These are phyloP conservation scores for Xerocomus spinulosus DNA, from an alignment of 768 basidiomycete species.

Conservation along the genomic window DNA sequence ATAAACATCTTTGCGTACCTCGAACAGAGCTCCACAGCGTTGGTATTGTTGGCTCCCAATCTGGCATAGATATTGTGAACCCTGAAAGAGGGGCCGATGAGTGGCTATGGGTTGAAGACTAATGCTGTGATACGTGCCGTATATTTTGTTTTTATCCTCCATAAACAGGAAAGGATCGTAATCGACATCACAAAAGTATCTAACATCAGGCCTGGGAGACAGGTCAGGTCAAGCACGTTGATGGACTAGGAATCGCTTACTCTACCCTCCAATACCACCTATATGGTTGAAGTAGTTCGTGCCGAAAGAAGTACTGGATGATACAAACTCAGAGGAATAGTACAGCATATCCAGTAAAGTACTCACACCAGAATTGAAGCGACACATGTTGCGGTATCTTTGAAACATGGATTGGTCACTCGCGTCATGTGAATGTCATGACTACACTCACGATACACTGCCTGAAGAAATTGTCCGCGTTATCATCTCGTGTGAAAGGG, in stretches of 20 bases:
- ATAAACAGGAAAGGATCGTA: slow-evolving; percentile 52
- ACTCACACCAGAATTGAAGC: slow-evolving; percentile 65
- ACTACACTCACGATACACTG: slow-evolving; percentile 39
- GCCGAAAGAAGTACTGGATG: slow-evolving; percentile 50
- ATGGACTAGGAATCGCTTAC: slow-evolving; percentile 26
- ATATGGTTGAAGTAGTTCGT: slow-evolving; percentile 48
- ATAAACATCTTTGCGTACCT: slow-evolving; percentile 36
- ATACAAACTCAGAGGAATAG: slow-evolving; percentile 6
- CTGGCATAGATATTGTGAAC: slow-evolving; percentile 62
- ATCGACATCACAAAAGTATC: slow-evolving; percentile 52
- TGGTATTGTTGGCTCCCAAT: slow-evolving; percentile 59
- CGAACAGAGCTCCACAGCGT: slow-evolving; percentile 59
- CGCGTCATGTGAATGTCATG: neutral
- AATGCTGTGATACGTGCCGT: slow-evolving; percentile 33
- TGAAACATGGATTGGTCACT: neutral
- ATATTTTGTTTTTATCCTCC: slow-evolving; percentile 49
- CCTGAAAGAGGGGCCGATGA: slow-evolving; percentile 26
- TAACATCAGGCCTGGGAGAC: slow-evolving; percentile 40
- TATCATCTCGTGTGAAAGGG: slow-evolving; percentile 1
- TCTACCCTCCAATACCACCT: slow-evolving; percentile 64
- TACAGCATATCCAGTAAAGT: neutral
- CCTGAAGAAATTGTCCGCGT: slow-evolving; percentile 26
- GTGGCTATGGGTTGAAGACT: neutral
- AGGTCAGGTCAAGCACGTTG: neutral
- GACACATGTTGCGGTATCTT: slow-evolving; percentile 75